Conservation (phyloP, 2,329 filamentous ascomycete genomes). For the Thermothelomyces thermophilus region DNA sequence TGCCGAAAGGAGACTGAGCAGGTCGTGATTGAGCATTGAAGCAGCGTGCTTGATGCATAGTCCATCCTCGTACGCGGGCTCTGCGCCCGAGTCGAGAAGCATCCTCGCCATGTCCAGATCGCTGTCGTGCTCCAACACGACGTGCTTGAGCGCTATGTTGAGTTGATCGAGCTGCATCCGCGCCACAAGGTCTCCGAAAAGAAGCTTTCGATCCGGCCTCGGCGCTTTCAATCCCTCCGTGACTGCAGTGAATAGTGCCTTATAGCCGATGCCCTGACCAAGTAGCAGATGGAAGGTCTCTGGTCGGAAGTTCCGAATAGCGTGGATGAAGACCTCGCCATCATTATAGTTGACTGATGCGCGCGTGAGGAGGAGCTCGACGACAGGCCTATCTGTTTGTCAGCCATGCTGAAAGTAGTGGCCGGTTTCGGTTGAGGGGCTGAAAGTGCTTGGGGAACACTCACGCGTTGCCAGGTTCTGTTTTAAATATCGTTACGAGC, state of each 20-base stretch:
- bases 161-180: slow-evolving; percentile 23
- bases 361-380: slow-evolving; percentile 21
- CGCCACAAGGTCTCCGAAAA: slow-evolving; percentile 18
- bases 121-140: slow-evolving; percentile 17
- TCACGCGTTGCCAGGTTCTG: slow-evolving; percentile 18
- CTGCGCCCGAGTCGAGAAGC: slow-evolving; percentile 23
- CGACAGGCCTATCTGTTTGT: slow-evolving; percentile 14
- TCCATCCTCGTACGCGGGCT: slow-evolving; percentile 22
- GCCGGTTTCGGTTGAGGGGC: neutral
- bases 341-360: slow-evolving; percentile 26
- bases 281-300: slow-evolving; percentile 24
- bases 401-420: neutral
- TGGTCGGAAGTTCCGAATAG: slow-evolving; percentile 21
- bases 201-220: slow-evolving; percentile 8
- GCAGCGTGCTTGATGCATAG: slow-evolving; percentile 25
- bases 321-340: slow-evolving; percentile 25
- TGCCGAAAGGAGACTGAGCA: slow-evolving; percentile 19
- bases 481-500: slow-evolving; percentile 22
- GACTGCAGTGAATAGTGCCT: slow-evolving; percentile 21
- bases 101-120: slow-evolving; percentile 21
- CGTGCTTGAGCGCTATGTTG: slow-evolving; percentile 23
- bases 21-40: slow-evolving; percentile 18
- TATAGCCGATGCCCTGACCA: slow-evolving; percentile 19
- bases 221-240: slow-evolving; percentile 20
- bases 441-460: neutral